Conservation (phyloP, 208 protist genomes). For the Endotrypanum monterogeii region DNA sequence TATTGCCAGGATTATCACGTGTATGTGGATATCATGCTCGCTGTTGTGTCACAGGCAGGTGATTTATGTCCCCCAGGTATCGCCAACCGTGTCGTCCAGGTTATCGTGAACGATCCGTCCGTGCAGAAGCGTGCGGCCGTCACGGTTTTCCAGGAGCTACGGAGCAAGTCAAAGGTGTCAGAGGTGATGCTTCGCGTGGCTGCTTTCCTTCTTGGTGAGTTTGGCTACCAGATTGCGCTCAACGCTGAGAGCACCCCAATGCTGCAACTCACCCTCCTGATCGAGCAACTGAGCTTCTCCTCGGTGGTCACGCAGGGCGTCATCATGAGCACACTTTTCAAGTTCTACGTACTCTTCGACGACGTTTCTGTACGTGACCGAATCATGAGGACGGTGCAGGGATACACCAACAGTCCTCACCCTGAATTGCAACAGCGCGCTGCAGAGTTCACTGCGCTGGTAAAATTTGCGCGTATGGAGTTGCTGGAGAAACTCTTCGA, state of each 20-base stretch:
- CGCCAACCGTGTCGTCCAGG: conserved; percentile 91
- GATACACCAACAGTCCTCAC: conserved; percentile 80
- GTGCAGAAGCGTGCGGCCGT: conserved; percentile 96
- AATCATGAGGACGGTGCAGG: conserved; percentile 77
- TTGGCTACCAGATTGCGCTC: conserved; percentile 96
- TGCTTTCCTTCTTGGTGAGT: conserved; percentile 97
- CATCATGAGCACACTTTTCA: conserved; percentile 95
- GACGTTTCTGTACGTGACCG: conserved; percentile 66
- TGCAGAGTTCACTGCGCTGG: conserved; percentile 93
- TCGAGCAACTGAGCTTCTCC: conserved; percentile 69
- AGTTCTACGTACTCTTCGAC: conserved; percentile 96
- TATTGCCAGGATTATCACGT: conserved; percentile 89
- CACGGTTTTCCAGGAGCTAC: conserved; percentile 60
- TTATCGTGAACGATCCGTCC: conserved; percentile 96
- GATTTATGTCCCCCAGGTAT: conserved; percentile 95
- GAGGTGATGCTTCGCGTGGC: conserved; percentile 67
- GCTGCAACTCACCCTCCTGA: conserved; percentile 88
- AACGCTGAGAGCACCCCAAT: conserved; percentile 76
- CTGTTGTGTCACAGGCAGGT: conserved; percentile 95
- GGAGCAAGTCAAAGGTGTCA: conserved; percentile 39
- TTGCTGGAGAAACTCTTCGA: conserved; percentile 76
- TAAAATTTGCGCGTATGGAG: conserved; percentile 58
- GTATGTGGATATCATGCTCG: conserved; percentile 97
- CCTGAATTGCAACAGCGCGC: conserved; percentile 98
- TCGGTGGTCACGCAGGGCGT: conserved; percentile 81